phyloP scores from a whole-genome alignment of 352 stramenopile genomes.

The Phytopythium ostracodes region DNA sequence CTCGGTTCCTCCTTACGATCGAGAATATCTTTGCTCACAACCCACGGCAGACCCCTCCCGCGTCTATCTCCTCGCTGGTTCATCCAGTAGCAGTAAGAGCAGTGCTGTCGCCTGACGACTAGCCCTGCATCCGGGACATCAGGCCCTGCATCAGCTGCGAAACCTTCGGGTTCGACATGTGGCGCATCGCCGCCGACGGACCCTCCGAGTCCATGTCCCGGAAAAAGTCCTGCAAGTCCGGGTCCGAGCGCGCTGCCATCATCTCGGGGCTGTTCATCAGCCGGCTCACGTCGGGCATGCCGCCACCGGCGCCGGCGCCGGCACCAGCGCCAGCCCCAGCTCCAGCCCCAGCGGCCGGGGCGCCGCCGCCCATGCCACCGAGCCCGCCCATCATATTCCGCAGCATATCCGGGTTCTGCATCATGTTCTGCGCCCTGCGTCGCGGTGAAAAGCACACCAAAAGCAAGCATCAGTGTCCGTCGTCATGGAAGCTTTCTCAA shows the following conservation, averaged over 20 bases:
- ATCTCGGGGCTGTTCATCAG: constrained; percentile 77
- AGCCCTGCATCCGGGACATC: constrained; percentile 60
- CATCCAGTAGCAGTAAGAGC: not conserved
- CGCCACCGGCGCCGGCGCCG: constrained; percentile 15
- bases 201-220: constrained; percentile 72
- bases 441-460: not conserved
- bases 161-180: constrained; percentile 88
- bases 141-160: constrained; percentile 73
- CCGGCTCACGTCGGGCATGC: constrained; percentile 68
- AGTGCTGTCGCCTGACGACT: constrained; percentile 7
- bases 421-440: constrained; percentile 83
- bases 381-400: constrained; percentile 67
- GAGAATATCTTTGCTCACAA: not conserved
- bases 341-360: constrained; percentile 9
- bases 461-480: not conserved
- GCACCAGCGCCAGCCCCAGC: constrained; percentile 12
- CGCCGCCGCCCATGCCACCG: constrained; percentile 37
- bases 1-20: not conserved
- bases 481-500: not conserved
- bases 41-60: not conserved
- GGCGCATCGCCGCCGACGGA: constrained; percentile 74
- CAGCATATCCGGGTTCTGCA: constrained; percentile 84
- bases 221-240: constrained; percentile 78
- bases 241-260: constrained; percentile 61
- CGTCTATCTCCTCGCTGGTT: constrained; percentile 1